Conservation (phyloP, 805 yeast genomes). For the baker's yeast (Saccharomyces cerevisiae) region DNA sequence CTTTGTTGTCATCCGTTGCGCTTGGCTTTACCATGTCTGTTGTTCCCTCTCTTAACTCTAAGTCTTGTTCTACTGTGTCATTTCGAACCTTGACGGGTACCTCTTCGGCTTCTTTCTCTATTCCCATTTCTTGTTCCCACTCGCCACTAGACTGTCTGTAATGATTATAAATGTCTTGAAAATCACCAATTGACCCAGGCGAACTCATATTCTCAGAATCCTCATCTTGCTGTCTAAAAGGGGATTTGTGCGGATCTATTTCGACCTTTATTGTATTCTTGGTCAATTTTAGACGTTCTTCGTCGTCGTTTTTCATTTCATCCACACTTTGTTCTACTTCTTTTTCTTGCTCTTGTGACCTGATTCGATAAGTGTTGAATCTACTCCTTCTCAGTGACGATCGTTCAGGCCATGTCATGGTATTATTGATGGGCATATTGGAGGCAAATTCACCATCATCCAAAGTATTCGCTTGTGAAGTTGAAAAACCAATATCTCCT, state of each 20-base stretch:
- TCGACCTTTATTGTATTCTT: not conserved
- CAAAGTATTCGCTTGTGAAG: not conserved
- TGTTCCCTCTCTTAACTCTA: not conserved
- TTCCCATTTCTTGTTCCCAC: slow-evolving; percentile 6
- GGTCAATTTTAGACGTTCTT: not conserved
- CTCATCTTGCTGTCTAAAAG: not conserved
- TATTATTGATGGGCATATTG: slow-evolving; percentile 19
- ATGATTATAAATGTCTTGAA: slow-evolving; percentile 18
- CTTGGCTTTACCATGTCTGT: not conserved
- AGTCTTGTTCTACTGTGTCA: not conserved
- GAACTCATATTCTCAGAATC: not conserved
- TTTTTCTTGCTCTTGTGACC: slow-evolving; percentile 14
- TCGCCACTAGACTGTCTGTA: slow-evolving; percentile 15
- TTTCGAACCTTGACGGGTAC: not conserved
- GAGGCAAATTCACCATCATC: slow-evolving; percentile 24
- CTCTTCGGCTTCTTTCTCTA: not conserved
- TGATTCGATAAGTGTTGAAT: slow-evolving; percentile 42
- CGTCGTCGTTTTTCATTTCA: not conserved
- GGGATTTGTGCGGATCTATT: not conserved
- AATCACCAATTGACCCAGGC: slow-evolving; percentile 9
- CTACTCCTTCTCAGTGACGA: slow-evolving; percentile 36
- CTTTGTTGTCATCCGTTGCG: not conserved
- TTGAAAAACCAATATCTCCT: not conserved
- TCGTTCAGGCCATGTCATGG: slow-evolving; percentile 20
- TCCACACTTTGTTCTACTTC: not conserved